These are phyloP conservation scores for Pestalotiopsis sp. DNA, from an alignment of 2,329 filamentous ascomycete genomes.

Conservation along the genomic window DNA sequence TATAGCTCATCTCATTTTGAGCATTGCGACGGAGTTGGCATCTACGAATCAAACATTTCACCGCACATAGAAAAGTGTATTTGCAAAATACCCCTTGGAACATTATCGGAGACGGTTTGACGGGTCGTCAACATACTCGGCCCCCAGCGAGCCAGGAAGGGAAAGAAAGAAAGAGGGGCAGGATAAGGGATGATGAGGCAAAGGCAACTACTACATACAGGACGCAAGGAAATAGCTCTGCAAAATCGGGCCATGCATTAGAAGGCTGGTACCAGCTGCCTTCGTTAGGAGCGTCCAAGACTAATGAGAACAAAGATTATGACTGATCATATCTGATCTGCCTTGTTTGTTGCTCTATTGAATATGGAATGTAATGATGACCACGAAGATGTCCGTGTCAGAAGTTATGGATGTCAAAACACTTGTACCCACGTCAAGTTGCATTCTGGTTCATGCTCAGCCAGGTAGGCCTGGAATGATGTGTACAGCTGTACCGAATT, in stretches of 20 bases:
- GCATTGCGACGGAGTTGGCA: slow-evolving; percentile 30
- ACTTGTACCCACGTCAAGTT: no score
- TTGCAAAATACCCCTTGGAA: neutral
- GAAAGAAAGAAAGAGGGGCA: neutral
- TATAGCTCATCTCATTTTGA: slow-evolving; percentile 20
- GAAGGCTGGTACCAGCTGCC: neutral
- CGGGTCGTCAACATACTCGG: neutral
- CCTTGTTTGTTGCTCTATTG: neutral
- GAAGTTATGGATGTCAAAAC: no score
- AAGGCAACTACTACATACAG: neutral
- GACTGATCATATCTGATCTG: neutral
- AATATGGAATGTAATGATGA: neutral
- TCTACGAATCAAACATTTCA: neutral
- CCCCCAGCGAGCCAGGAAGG: neutral
- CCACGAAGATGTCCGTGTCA: neutral
- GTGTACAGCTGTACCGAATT: no score
- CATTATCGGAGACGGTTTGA: neutral
- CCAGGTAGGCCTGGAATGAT: no score
- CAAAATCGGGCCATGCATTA: neutral
- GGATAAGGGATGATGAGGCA: neutral
- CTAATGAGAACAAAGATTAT: neutral
- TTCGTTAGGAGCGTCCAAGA: neutral
- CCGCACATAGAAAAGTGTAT: neutral
- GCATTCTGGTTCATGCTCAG: no score
- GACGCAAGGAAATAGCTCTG: neutral